Evolutionary conservation across 2,329 filamentous ascomycete genomes (phyloP).

Genomic region (Fusarium irregulare): DNA sequence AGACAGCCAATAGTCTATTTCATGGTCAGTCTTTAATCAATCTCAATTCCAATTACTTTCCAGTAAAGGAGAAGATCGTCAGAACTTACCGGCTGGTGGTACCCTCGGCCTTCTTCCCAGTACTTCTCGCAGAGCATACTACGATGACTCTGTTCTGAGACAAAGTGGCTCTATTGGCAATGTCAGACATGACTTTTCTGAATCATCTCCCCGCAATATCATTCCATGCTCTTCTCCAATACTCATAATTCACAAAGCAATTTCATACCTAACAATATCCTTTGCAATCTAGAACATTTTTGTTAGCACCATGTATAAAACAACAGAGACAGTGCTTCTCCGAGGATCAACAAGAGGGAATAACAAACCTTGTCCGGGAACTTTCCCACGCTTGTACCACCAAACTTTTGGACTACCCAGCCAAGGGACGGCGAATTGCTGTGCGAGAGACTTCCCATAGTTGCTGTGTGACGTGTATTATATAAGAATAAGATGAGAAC

Average conservation of each 20-base stretch:
- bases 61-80: not conserved
- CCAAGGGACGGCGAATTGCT: constrained; percentile 57
- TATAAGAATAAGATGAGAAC: not conserved
- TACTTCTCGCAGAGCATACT: constrained; percentile 95
- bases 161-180: constrained; percentile 59
- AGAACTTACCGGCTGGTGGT: constrained; percentile 88
- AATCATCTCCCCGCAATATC: constrained; percentile 10
- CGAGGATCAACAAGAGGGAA: constrained; percentile 21
- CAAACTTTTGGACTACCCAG: constrained; percentile 96
- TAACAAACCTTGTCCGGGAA: constrained; percentile 76
- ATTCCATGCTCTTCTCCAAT: not conserved
- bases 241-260: not conserved
- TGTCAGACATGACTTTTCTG: constrained; percentile 30
- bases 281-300: constrained; percentile 51
- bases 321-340: constrained; percentile 7
- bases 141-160: constrained; percentile 82
- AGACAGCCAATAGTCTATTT: constrained; percentile 68
- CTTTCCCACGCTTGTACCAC: constrained; percentile 95
- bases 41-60: not conserved
- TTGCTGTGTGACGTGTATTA: constrained; percentile 3
- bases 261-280: constrained; percentile 57
- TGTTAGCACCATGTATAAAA: constrained; percentile 18
- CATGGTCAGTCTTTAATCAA: not conserved
- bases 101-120: constrained; percentile 91
- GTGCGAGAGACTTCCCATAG: constrained; percentile 50